phyloP scores from a whole-genome alignment of 768 basidiomycete genomes.

The Pholiota conissans region DNA sequence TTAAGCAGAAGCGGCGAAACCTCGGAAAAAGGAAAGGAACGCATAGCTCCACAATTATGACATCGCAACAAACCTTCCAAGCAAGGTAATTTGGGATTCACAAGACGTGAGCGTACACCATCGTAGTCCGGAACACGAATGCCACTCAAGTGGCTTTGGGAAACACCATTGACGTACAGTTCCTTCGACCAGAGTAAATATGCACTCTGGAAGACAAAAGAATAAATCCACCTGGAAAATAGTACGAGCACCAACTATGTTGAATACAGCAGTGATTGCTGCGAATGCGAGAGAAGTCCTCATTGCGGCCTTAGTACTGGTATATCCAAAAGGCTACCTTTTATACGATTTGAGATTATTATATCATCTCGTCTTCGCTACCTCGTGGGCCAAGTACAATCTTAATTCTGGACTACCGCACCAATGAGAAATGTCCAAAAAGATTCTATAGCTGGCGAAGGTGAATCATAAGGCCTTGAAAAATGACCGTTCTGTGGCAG shows the following conservation, averaged over 20 bases:
- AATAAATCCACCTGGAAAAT: conserved; percentile 45
- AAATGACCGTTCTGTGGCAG: background rate
- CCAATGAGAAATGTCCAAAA: background rate
- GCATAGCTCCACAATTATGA: too few species aligned
- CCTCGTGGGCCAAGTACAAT: background rate
- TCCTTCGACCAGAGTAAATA: conserved; percentile 27
- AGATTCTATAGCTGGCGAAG: background rate
- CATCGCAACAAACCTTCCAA: too few species aligned
- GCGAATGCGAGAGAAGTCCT: conserved; percentile 20
- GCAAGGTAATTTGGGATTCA: background rate
- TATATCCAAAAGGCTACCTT: background rate
- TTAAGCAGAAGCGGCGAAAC: too few species aligned
- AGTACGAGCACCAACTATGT: conserved; percentile 35
- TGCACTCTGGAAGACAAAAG: background rate
- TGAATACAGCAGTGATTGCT: conserved; percentile 27
- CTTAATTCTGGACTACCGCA: background rate
- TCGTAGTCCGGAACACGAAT: conserved; percentile 47
- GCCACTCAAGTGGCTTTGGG: conserved; percentile 40
- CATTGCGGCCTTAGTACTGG: conserved; percentile 18
- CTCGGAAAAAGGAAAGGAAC: too few species aligned
- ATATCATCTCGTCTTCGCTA: background rate
- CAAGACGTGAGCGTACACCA: conserved; percentile 27
- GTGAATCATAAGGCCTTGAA: background rate
- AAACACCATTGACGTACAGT: conserved; percentile 52
- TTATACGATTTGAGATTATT: background rate